Base-by-base conservation (phyloP, 2,329 filamentous ascomycete genomes). In the Colletotrichum brevisporum region DNA sequence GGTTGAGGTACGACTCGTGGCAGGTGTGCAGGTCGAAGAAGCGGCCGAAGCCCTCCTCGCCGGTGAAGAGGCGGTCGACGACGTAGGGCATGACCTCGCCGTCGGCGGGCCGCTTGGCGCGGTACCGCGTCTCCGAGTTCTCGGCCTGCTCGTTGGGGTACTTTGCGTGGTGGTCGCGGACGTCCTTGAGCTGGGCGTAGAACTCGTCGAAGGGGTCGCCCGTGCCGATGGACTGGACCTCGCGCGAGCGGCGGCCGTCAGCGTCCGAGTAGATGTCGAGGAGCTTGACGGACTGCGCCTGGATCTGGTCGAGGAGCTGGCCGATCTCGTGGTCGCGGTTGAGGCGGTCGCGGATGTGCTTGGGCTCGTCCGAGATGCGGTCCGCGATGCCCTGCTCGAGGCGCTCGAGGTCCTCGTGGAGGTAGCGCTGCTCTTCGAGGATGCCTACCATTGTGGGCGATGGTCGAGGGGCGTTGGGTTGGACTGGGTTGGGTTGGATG, bases 71-170 rank as follows among this genome's bases (percentile, higher is more conserved):
- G 67, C 90, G 90, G 77, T 98, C 95, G 55, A 98, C 91, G 60
- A 95, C 89, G 51, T 89, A 89, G 4, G 88, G 85, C 64, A 88
- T 80, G 1, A 86, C 83, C 54, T 92, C 88, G 72, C 92, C 91
- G 51, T 90, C 90, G 13, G 86, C 87, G 50, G 86, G 83, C 67
- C 87, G 89, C 76, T 90, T 87, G 53, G 82, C 87, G 79, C 94
- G 94, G 84, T 99, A 99, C 43, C 95, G 93, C 74, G 92, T 90
- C 82, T 99, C 97, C 15, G 97, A 90, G 75, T 98, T 98, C 80
- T 99, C 96, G 55, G 97, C 93, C 36, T 93, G 94, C 78, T 98
- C 94, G 81, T 97, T 97, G 1, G 95, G 95, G 76, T 99, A 98
- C 74, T 92, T 90, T 68, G 91, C 89, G 80, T 99, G 95, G 78